These are phyloP conservation scores for Hansenula lynferdii DNA, from an alignment of 1,139 yeast species.

Conservation along the genomic window DNA sequence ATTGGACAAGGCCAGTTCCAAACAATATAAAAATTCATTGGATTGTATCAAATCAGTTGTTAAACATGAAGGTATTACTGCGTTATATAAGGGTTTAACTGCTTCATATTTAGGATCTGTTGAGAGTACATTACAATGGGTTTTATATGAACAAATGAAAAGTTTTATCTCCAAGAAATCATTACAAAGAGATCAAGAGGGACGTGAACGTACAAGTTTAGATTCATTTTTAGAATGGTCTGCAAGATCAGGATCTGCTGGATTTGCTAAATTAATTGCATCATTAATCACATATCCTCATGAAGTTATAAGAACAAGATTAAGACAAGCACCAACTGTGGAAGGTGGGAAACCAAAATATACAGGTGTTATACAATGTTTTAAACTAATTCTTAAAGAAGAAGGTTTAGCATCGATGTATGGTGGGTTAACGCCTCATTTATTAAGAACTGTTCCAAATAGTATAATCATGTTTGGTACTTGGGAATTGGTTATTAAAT, in stretches of 20 bases:
- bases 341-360: conserved; percentile 80
- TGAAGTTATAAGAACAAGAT: conserved; percentile 92
- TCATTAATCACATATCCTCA: conserved; percentile 95
- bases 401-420: conserved; percentile 94
- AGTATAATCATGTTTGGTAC: conserved; percentile 99
- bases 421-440: conserved; percentile 96
- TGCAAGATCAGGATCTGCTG: conserved; percentile 97
- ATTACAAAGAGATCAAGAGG: conserved; percentile 38
- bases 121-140: conserved; percentile 96
- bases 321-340: conserved; percentile 86
- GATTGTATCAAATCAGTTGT: conserved; percentile 76
- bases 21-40: conserved; percentile 74
- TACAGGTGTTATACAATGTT: conserved; percentile 85
- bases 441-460: conserved; percentile 95
- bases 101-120: conserved; percentile 94
- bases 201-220: conserved; percentile 45
- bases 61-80: conserved; percentile 69
- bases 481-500: conserved; percentile 87
- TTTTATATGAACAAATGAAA: conserved; percentile 93
- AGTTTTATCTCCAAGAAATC: conserved; percentile 58
- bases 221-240: conserved; percentile 85
- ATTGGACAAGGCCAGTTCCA: conserved; percentile 57
- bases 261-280: conserved; percentile 91
- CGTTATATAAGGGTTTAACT: conserved; percentile 83
- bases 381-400: conserved; percentile 75